Evolutionary conservation across 1,284 basidiomycete genomes (phyloP), one percentile per base, ranked within the genome.

Genomic region (Cryptococcus sp.): DNA sequence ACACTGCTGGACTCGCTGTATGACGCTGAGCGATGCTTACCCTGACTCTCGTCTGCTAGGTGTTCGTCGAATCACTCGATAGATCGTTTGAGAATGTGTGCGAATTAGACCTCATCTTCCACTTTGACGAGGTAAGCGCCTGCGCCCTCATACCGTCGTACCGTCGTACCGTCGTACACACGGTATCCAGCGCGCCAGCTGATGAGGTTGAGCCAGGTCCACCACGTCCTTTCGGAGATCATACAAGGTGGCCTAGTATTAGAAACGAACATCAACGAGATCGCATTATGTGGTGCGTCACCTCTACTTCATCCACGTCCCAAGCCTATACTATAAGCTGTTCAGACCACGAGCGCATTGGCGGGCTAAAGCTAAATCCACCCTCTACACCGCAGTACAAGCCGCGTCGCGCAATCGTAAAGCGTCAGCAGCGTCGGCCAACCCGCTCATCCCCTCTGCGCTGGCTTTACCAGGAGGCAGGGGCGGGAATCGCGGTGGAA

Each of bases 1-100:
- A 19, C 17, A 25, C 13, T 7, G 20, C 3, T 43, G 50, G 25
- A n/a, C 19, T 19, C 38, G 25, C 51, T 52, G 13, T 8, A 10
- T 35, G 30, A 35, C 3, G 30, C 8, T 35, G 30, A 35, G 6
- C 25, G 25, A 25, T 3, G 25, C 25, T 25, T 3, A 49, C 50
- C 50, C 47, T 50, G 30, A 25, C 48, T 19, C 10, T 30, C 22
- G 46, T 8, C 16, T 30, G 19, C 3, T 54, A 86, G 92, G 95
- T 99, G 13, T 93, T 99, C 72, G 96, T 99, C 49, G 96, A 99
- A 80, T 89, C 91, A 0, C 83, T 99, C 27, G 96, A 99, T 76
- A 83, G 92, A 47, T 88, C 91, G 23, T 99, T 99, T 73, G 93
- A 97, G 81, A 98, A 98, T 71, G 96, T 99, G 0, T 99, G 96